A percentile compares a stretch with the other conserved stretches of the same genome.
These are phyloP conservation scores for Colletotrichum sp. DNA, from an alignment of 2,329 filamentous ascomycete genomes.

Conservation along the genomic window DNA sequence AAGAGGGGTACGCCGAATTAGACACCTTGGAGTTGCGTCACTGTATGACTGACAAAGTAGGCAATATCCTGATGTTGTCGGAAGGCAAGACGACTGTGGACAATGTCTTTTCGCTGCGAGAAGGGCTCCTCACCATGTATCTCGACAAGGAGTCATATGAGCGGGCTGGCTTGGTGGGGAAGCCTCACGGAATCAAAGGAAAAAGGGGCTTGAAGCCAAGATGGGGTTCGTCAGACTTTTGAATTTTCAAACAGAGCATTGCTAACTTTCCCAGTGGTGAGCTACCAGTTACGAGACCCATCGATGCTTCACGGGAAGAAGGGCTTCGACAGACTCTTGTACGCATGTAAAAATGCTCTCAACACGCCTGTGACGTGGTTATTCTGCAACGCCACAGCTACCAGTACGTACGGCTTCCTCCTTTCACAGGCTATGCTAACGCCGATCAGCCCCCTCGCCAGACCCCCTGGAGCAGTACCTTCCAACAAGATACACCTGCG, in stretches of 20 bases:
- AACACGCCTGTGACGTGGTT: conserved; percentile 75
- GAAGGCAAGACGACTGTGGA: conserved; percentile 74
- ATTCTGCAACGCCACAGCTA: conserved; percentile 67
- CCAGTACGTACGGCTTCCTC: conserved; percentile 37
- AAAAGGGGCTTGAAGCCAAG: conserved; percentile 67
- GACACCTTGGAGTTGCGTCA: too few species aligned
- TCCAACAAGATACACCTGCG: conserved; percentile 46
- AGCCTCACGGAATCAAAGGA: conserved; percentile 65
- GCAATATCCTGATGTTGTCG: conserved; percentile 83
- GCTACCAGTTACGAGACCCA: conserved; percentile 74
- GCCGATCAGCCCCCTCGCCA: conserved; percentile 46
- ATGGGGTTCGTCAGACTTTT: conserved; percentile 64
- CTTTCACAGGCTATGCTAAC: conserved; percentile 25
- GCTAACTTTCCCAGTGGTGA: conserved; percentile 64
- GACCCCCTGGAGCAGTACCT: conserved; percentile 54
- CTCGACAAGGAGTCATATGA: conserved; percentile 85
- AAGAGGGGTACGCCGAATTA: conserved; percentile 66
- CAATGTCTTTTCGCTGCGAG: conserved; percentile 72
- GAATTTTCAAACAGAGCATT: not conserved
- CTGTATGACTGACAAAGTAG: conserved; percentile 44
- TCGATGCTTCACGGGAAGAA: conserved; percentile 86
- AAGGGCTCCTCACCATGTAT: conserved; percentile 76
- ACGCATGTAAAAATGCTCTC: conserved; percentile 81
- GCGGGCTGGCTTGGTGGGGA: conserved; percentile 78
- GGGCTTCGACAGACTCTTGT: conserved; percentile 77